Percentiles rank a stretch among this genome's conserved stretches.
Conservation (phyloP, 306 rosid species). For the Dicorynia guianensis region DNA sequence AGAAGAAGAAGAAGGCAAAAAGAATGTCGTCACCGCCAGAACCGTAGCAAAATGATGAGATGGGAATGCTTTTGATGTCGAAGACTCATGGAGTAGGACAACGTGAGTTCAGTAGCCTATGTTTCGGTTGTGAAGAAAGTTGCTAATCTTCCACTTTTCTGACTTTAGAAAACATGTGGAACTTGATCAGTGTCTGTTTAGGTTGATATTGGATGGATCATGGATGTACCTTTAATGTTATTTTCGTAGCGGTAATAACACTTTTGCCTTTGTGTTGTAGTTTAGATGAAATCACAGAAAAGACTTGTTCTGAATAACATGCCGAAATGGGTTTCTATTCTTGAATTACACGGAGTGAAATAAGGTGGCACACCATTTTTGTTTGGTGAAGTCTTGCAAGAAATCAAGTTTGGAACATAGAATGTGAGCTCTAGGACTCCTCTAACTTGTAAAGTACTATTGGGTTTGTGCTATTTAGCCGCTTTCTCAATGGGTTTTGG, state of each 20-base stretch:
- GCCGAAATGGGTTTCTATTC: background rate
- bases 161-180: conserved; percentile 1
- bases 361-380: background rate
- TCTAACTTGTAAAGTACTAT: too few species aligned
- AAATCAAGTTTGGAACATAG: background rate
- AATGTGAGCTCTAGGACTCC: too few species aligned
- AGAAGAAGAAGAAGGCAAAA: conserved; percentile 71
- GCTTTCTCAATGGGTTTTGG: too few species aligned
- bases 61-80: background rate
- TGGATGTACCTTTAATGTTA: conserved; percentile 25
- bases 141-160: background rate
- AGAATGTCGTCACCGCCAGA: conserved; percentile 68
- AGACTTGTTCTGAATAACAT: background rate
- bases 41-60: conserved; percentile 30
- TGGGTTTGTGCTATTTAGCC: too few species aligned
- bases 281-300: conserved; percentile 1
- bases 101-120: background rate
- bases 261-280: background rate
- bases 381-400: background rate
- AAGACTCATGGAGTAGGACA: too few species aligned
- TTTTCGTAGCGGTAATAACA: background rate
- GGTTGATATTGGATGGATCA: conserved; percentile 6
- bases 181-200: conserved; percentile 27
- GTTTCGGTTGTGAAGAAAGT: background rate
- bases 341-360: background rate